Conservation (phyloP, 106 monocot genomes). For the Acorus gramineus region DNA sequence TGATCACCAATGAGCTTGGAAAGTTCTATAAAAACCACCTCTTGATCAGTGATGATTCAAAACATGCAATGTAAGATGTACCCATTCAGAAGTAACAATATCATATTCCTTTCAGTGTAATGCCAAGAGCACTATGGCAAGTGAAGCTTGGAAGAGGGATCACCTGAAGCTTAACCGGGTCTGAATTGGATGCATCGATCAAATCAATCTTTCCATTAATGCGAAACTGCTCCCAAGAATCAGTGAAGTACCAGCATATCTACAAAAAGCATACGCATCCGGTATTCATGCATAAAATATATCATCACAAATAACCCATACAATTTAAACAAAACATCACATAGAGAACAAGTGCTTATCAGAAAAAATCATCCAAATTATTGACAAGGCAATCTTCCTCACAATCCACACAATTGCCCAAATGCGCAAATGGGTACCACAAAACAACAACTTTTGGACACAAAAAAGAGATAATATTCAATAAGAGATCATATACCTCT, state of each 20-base stretch:
- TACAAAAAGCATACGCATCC: slow-evolving; percentile 6
- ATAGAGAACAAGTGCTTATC: background rate
- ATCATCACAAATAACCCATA: background rate
- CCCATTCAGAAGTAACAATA: background rate
- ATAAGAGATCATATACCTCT: background rate
- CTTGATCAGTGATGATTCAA: too few relatives aligned
- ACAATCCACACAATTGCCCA: too few relatives aligned
- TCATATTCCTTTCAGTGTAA: background rate
- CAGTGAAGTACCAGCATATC: slow-evolving; percentile 95
- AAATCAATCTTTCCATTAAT: slow-evolving; percentile 73
- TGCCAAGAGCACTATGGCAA: background rate
- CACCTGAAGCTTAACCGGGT: slow-evolving; percentile 66
- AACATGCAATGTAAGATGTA: too few relatives aligned
- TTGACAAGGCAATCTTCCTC: too few relatives aligned
- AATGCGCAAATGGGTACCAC: too few relatives aligned
- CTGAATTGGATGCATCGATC: slow-evolving; percentile 44
- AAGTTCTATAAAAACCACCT: too few relatives aligned
- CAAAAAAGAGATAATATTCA: background rate
- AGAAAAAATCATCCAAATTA: background rate
- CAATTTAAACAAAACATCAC: background rate
- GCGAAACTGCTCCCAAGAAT: slow-evolving; percentile 87
- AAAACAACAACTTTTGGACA: background rate
- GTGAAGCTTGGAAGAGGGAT: slow-evolving; percentile 1
- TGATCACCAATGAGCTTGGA: too few relatives aligned
- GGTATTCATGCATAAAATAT: too few relatives aligned